Evolutionary conservation across 306 rosid species (phyloP), one percentile per base, ranked within the genome.

Genomic region (Ziziphus jujuba): DNA sequence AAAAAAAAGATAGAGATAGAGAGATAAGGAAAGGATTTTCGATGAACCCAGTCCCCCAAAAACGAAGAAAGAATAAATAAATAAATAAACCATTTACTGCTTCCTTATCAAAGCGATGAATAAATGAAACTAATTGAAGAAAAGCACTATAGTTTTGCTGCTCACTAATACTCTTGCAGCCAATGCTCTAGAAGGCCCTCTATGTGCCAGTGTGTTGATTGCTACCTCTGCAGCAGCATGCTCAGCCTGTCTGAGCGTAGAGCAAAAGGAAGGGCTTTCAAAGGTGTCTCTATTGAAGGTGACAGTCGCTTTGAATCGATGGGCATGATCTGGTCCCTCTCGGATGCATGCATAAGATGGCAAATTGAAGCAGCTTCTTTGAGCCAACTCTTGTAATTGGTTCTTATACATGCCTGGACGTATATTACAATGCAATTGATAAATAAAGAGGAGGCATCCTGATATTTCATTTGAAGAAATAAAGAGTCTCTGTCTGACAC

Each of bases 191-290:
- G 92, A 90, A 25, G 92, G 97, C 63, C 95, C 95, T 82, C 87
- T 67, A 38, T 69, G 65, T 50, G 90, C 97, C 47, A 90, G 82
- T 19, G 89, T 82, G 70, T 65, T 82, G 28, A 90, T 81, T 65
- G 97, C 97, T 40, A 86, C 84, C 67, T 87, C 92, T 28, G 97
- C 97, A 23, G 95, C 97, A 28, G 89, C 89, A 80, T 90, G 97
- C 64, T 90, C 95, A 0, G 95, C 95, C 61, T 87, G 92, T 72
- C 97, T 80, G 51, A 90, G 89, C 40, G 97, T 90, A 31, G 86
- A 79, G 72, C 87, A 85, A 72, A 90, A 90, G 12, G 81, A 63
- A 55, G 97, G 97, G 74, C 97, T 90, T 65, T 87, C 97, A 71
- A 85, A 90, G 61, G 87, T 71, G 44, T 90, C 92, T 48, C 97